Evolutionary conservation across 345 rosid species (phyloP), one percentile per base, ranked within the genome.

Genomic region (Camelina sativa): DNA sequence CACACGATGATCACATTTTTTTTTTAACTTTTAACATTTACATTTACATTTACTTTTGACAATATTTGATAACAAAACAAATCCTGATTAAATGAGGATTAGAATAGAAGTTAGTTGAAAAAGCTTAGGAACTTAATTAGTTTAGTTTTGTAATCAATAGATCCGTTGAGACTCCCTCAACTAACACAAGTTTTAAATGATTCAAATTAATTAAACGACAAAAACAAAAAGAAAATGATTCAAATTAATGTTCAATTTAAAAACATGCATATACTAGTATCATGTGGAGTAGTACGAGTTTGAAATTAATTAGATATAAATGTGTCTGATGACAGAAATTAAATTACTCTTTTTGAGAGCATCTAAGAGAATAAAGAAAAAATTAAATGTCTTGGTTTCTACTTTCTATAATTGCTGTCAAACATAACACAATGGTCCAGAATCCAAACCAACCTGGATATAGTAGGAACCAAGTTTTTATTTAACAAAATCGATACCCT

Each of bases 361-460:
- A 59, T 59, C 66, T 60, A 72, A 65, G 65, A 50, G 67, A 38
- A 65, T 65, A 58, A 56, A 56, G 22, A 47, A 48, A 48, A 48
- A 77, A 47, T 19, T 16, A 34, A 76, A 70, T 44, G 66, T 63
- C 6, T 47, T 54, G 75, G 50, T 77, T 72, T 25, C 73, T 72
- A 72, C 56, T 77, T 72, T 25, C 77, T 72, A 72, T 64, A 77
- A 56, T 47, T 65, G 72, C 65, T 77, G 62, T 43, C 41, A 66
- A 65, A 66, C 62, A 65, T 65, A 65, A 58, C 69, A 66, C 77
- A 78, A 59, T 69, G 77, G 77, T 78, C 35, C 73, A 78, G 43
- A 66, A 44, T 58, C 77, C 81, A 72, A 60, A 76, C 81, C 73
- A 78, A 78, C 81, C 77, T 72, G 69, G 81, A 72, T 78, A 72